Conservation (phyloP, 148 eudicot species). For the Nepenthes gracilis region DNA sequence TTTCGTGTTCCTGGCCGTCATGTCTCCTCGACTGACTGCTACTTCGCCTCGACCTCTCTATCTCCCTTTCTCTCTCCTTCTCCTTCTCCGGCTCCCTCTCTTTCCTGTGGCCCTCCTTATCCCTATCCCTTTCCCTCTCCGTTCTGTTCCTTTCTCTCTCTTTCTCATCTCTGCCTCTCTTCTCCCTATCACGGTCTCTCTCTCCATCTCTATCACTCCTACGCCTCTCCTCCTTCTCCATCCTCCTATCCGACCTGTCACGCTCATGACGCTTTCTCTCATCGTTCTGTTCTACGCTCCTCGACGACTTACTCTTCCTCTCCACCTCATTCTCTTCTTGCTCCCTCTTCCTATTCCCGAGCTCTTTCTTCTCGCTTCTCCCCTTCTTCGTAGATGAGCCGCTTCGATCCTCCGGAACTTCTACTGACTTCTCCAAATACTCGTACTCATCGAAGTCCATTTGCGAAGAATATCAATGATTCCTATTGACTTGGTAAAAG, state of each 20-base stretch:
- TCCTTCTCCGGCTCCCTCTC: not conserved
- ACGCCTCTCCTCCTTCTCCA: not conserved
- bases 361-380: slow-evolving; percentile 28
- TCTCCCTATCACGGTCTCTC: not conserved
- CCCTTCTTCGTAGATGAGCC: slow-evolving; percentile 16
- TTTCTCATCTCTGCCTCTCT: not conserved
- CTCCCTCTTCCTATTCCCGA: slow-evolving; percentile 33
- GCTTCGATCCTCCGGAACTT: slow-evolving; percentile 18
- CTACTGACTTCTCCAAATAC: slow-evolving; percentile 65
- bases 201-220: not conserved
- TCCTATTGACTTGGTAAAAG: too few relatives aligned
- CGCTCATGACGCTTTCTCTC: slow-evolving; percentile 1
- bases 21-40: slow-evolving; percentile 15
- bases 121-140: not conserved
- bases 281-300: slow-evolving; percentile 18
- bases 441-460: slow-evolving; percentile 97
- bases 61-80: not conserved
- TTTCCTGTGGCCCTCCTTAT: not conserved
- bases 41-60: slow-evolving; percentile 4
- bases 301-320: slow-evolving; percentile 21
- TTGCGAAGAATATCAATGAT: not conserved
- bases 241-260: not conserved
- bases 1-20: slow-evolving; percentile 15
- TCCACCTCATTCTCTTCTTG: slow-evolving; percentile 10
- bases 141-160: not conserved